A percentile compares a stretch with the other conserved stretches of the same genome.
phyloP scores from a whole-genome alignment of 2,329 filamentous ascomycete genomes.

The Fusarium fujikuroi region DNA sequence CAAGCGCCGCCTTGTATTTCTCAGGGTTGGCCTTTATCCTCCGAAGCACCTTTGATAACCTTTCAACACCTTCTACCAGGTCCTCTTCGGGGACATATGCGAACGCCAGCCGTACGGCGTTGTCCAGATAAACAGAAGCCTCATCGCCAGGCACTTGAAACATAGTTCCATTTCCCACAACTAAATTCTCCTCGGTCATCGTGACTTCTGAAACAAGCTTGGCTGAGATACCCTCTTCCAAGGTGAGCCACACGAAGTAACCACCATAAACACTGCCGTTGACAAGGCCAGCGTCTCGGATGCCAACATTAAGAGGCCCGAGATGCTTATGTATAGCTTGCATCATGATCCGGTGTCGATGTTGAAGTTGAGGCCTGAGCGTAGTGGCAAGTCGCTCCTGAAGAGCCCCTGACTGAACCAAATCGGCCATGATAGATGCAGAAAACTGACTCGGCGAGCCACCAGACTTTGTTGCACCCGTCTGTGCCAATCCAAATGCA shows the following conservation, averaged over 20 bases:
- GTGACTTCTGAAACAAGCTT: slow-evolving; percentile 68
- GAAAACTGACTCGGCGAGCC: slow-evolving; percentile 67
- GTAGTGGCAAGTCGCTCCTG: slow-evolving; percentile 55
- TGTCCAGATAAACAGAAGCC: slow-evolving; percentile 63
- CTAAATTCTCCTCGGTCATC: slow-evolving; percentile 70
- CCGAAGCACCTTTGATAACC: slow-evolving; percentile 63
- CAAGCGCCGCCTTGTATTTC: slow-evolving; percentile 40
- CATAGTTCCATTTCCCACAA: slow-evolving; percentile 73
- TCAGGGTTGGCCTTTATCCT: slow-evolving; percentile 47
- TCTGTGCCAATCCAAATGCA: slow-evolving; percentile 61
- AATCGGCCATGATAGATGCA: slow-evolving; percentile 61
- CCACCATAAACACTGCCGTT: slow-evolving; percentile 72
- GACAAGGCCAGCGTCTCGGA: slow-evolving; percentile 52
- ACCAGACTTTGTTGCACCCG: slow-evolving; percentile 65
- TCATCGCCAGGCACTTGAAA: slow-evolving; percentile 75
- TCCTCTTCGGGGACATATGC: slow-evolving; percentile 75
- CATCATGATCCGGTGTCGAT: slow-evolving; percentile 63
- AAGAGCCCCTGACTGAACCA: slow-evolving; percentile 58
- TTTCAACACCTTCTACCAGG: slow-evolving; percentile 73
- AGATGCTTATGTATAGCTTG: slow-evolving; percentile 69
- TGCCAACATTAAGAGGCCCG: slow-evolving; percentile 68
- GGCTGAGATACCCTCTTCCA: slow-evolving; percentile 64
- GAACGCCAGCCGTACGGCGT: slow-evolving; percentile 74
- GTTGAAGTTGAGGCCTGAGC: slow-evolving; percentile 58
- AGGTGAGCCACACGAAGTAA: slow-evolving; percentile 84